Evolutionary conservation across 2,329 filamentous ascomycete species (phyloP), one percentile per base, ranked within the genome.

Genomic region (Phoma sp.): DNA sequence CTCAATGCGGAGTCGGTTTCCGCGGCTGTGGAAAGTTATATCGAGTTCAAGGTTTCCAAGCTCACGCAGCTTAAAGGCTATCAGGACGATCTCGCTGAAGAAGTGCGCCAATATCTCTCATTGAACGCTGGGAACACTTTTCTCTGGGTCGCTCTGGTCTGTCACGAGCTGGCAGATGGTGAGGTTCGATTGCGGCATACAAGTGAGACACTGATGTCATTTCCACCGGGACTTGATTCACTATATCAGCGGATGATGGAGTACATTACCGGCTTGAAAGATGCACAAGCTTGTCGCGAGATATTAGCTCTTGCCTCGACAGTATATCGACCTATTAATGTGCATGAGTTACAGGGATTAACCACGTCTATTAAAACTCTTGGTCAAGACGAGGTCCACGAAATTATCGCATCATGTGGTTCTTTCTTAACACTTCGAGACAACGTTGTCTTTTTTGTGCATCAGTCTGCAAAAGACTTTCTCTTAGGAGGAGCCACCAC

Each of bases 231-330:
- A 0, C 71, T 80, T 0, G 47, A 76, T 33, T 3, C 54, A 0
- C 52, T 80, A 1, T 81, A 81, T 43, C 2, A 56, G 0, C 64
- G 65, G 10, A 80, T 80, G 75, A 59, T 79, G 24, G 30, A 60
- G 0, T 60, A 72, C 4, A 74, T 80, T 7, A 40, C 11, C 2
- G 38, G 7, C 7, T 27, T 9, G 4, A 11, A 40, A 9, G 8
- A 13, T 14, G 38, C 38, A n/a, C 5, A 40, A 11, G 4, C 27
- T 13, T 40, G 38, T 11, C 9, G 27, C 23, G 23, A 40, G 38
- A 23, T 40, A 11, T 23, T 40, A 14, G 38, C 38, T 13, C n/a
- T 23, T 14, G n/a, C 11, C n/a, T 7, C 23, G 23, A 4, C 27
- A 3, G 4, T 40, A 22, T 40, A 40, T 14, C 23, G 13, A 4